Evolutionary conservation across 2,329 filamentous ascomycete species (phyloP).

Genomic region (Didymella lethalis): DNA sequence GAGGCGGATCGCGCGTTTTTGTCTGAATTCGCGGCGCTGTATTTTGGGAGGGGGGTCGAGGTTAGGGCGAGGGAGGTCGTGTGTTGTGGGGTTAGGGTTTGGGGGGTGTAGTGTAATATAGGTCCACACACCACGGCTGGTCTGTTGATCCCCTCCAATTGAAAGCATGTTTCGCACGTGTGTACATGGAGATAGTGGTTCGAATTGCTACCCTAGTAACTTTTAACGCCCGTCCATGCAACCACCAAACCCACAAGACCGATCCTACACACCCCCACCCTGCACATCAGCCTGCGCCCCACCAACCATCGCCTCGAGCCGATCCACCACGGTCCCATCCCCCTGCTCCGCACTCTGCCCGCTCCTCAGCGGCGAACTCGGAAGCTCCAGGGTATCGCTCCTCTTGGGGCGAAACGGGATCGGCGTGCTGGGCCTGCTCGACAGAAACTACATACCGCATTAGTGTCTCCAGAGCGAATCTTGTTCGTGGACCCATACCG

Average conservation of each 20-base stretch:
- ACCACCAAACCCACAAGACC: no score
- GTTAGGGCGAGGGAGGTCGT: constrained; percentile 75
- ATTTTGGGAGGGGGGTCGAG: constrained; percentile 70
- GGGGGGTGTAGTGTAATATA: no score
- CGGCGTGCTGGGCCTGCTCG: constrained; percentile 67
- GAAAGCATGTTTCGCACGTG: no score
- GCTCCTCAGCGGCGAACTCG: constrained; percentile 33
- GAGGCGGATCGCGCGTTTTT: constrained; percentile 73
- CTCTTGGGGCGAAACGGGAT: constrained; percentile 67
- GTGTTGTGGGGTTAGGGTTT: constrained; percentile 65
- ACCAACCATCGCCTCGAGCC: constrained; percentile 18
- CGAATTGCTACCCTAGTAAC: no score
- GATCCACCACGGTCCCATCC: constrained; percentile 36
- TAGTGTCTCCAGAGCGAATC: constrained; percentile 19
- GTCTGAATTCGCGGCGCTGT: constrained; percentile 66
- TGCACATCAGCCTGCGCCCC: constrained; percentile 33
- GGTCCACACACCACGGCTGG: constrained; percentile 2
- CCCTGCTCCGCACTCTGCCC: constrained; percentile 9
- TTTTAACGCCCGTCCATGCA: no score
- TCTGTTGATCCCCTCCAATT: background rate
- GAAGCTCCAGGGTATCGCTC: constrained; percentile 56
- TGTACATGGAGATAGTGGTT: no score
- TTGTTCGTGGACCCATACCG: constrained; percentile 64
- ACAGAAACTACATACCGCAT: constrained; percentile 67
- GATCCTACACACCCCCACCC: constrained; percentile 24